Percentiles rank a stretch among this genome's conserved stretches.
Evolutionary conservation across 1,284 basidiomycete species (phyloP).

Genomic region (Cryptococcus neoformans): DNA sequence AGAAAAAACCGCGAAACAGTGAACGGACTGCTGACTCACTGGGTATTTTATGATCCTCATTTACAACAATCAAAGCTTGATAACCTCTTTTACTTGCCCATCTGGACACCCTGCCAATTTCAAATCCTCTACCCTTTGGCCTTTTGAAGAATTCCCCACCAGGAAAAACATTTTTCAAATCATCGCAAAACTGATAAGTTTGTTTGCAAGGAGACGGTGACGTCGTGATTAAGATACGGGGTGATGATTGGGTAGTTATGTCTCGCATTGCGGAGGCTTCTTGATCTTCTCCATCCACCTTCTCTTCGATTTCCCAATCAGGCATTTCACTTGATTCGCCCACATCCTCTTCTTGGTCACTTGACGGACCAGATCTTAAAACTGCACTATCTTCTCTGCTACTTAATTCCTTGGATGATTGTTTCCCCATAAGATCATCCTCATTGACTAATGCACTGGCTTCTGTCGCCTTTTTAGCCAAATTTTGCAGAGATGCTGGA

Average conservation of each 20-base stretch:
- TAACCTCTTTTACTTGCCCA: constrained; percentile 87
- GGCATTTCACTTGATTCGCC: constrained; percentile 61
- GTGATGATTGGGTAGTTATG: constrained; percentile 43
- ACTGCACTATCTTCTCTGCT: not conserved
- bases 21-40: constrained; percentile 58
- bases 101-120: constrained; percentile 85
- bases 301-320: constrained; percentile 58
- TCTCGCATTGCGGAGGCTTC: constrained; percentile 6
- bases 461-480: constrained; percentile 35
- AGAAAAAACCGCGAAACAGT: not conserved
- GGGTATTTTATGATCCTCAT: constrained; percentile 87
- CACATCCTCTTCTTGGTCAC: constrained; percentile 13
- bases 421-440: constrained; percentile 20
- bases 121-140: constrained; percentile 89
- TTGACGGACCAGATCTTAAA: not conserved
- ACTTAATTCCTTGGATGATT: constrained; percentile 16
- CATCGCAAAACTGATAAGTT: constrained; percentile 86
- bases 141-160: constrained; percentile 90
- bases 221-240: constrained; percentile 87
- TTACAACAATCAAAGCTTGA: constrained; percentile 85
- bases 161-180: constrained; percentile 86
- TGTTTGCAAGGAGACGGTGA: constrained; percentile 78
- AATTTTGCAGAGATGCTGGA: constrained; percentile 52
- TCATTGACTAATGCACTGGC: constrained; percentile 33
- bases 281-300: constrained; percentile 15